Percentiles rank a stretch among this genome's conserved stretches.
Evolutionary conservation across 169 alveolate species (phyloP).

Genomic region (Cryptosporidium tyzzeri): DNA sequence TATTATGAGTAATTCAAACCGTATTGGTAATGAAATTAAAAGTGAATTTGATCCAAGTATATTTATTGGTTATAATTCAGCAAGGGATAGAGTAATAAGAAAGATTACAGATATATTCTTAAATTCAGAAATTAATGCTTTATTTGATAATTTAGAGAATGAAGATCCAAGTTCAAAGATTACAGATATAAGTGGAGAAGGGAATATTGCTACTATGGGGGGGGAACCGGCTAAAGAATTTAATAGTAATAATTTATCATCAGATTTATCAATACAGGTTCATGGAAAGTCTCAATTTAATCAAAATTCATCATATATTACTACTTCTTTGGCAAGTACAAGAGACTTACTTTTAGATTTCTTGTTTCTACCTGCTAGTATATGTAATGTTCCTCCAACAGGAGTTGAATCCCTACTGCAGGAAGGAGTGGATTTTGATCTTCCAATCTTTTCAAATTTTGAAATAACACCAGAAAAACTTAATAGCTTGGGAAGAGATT

Average conservation of each 20-base stretch:
- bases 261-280: slow-evolving; percentile 10
- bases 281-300: not conserved
- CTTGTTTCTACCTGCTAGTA: slow-evolving; percentile 66
- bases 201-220: no score
- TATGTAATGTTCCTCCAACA: slow-evolving; percentile 68
- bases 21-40: not conserved
- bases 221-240: not conserved
- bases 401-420: slow-evolving; percentile 65
- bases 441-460: slow-evolving; percentile 21
- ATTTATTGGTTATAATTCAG: slow-evolving; percentile 61
- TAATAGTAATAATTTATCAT: not conserved
- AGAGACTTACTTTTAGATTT: slow-evolving; percentile 60
- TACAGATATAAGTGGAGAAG: no score
- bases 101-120: slow-evolving; percentile 48
- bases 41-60: slow-evolving; percentile 68
- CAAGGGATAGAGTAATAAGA: slow-evolving; percentile 55
- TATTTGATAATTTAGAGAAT: slow-evolving; percentile 5
- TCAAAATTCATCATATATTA: slow-evolving; percentile 34
- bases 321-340: slow-evolving; percentile 40
- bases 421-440: slow-evolving; percentile 45
- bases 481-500: not conserved
- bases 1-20: not conserved
- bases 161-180: not conserved
- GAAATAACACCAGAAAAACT: not conserved
- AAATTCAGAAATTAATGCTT: slow-evolving; percentile 21